Base-by-base conservation (phyloP, 306 rosid species). In the Quercus suber region DNA sequence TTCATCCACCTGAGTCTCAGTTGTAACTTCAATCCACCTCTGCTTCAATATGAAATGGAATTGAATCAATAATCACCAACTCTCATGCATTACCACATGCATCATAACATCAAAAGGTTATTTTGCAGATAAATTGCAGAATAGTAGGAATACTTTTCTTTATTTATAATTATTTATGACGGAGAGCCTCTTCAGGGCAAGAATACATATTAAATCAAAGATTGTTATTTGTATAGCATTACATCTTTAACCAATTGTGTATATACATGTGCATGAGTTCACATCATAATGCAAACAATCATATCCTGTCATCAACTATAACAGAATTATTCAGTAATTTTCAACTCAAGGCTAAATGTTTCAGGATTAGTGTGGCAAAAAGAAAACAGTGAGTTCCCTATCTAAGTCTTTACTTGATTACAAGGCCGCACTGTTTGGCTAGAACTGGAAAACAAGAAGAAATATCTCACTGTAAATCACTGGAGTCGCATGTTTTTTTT, bases 1-100 rank as follows among this genome's bases (percentile, higher is more conserved):
- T 86, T 90, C 97, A 84, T 84, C 92, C 76, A 92, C 94, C 83
- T 92, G 98, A 73, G 90, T 87, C 69, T 90, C 94, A 69, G 84
- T 35, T 35, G 41, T 6, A 35, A 35, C 41, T 35, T 35, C 9
- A 35, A 35, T 35, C 41, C 41, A 35, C 41, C 41, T 35, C 9
- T 35, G 9, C 9, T 35, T 35, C 41, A 35, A 35, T 35, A 6
- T 35, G 41, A 35, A 35, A 35, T 35, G 9, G 9, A 35, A 35
- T 35, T 35, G 41, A 35, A 6, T 35, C 41, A 35, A 69, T 73
- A 19, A 75, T 59, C 9, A n/a, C 5, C 45, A 83, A 72, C 30
- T 23, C 37, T 73, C 41, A 57, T 23, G 27, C 75, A 77, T 68
- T 75, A 63, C 51, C 35, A 75, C 52, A 45, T 20, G 58, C 20